Base-by-base conservation (phyloP, 139 green algal genomes). In the Micractinium conductrix region DNA sequence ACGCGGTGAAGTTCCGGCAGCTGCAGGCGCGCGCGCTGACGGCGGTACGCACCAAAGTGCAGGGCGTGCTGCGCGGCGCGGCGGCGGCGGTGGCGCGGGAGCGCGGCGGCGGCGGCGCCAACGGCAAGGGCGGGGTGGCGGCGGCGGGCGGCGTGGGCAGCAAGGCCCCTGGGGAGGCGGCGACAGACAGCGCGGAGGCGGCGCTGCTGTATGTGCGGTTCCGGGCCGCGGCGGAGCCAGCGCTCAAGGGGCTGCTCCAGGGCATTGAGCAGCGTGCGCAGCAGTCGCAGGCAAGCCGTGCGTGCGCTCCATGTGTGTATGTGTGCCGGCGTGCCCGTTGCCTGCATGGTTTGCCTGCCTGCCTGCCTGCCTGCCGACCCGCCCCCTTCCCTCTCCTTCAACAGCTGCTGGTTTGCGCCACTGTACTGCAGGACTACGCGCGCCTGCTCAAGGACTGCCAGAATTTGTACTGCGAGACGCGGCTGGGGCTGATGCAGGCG, bases 191-290 rank as follows among this genome's bases (percentile, higher is more conserved):
- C 21, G 12, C 55, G 55, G 55, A 22, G 58, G 35, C 9, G 17
- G 44, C 35, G 43, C 91, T 99, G 87, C 90, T 98, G 81, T 98
- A 98, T 84, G 97, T 99, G 84, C 87, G 93, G 17, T 99, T 99
- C 91, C 78, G 95, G 30, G 94, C 97, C 33, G 93, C 93, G 17
- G 93, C 94, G n/a, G 95, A 97, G 90, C 91, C 93, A 30, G 89
- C 82, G n/a, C 67, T 98, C 26, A 95, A 95, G 88, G 90, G 90
- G 4, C 68, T 98, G 69, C 92, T 99, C n/a, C 74, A 83, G 38
- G 95, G 97, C 69, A 90, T 99, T 40, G 93, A 96, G 84, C 65
- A 82, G 60, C 90, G 95, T 14, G 85, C 83, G 14, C 30, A 82
- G 62, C 72, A 70, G 48, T 75, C 78, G n/a, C 62, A 75, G 42